Base-by-base conservation (phyloP, 1,139 yeast species). In the Hansenula sp. region DNA sequence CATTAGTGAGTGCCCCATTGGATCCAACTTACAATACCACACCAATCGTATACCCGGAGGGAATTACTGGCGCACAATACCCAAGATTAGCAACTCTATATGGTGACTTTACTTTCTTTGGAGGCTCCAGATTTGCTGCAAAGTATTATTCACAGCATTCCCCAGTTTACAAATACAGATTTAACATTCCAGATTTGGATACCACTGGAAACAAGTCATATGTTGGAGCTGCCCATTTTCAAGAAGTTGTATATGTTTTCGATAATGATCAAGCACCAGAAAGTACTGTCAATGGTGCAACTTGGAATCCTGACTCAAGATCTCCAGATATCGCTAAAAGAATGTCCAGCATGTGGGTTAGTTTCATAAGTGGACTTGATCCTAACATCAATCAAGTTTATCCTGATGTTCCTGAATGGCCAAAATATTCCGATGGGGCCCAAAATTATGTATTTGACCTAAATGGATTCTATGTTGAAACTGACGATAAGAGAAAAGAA, bases 221-320 rank as follows among this genome's bases (percentile, higher is more conserved):
- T 13, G 4, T 14, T 4, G 52, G 56, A n/a, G 45, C 55, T 3
- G 34, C 47, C 8, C 58, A 54, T 38, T 47, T 41, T 31, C 43
- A 43, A 12, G 58, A 54, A 14, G 51, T 54, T 16, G 52, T 47
- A 2, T 54, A 50, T 35, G 54, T 50, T 9, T 53, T 54, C 30
- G 44, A 48, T 41, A 54, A 53, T 37, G 36, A 41, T 26, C 24
- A 38, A 18, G 26, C 44, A 7, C 36, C 39, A n/a, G 29, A 29
- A 8, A 46, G 42, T 6, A 18, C 42, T 13, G 25, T 35, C 3
- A 39, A 49, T 19, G 50, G 50, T 14, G 38, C 34, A 16, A 34
- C 35, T 12, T 46, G 49, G 48, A 34, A 42, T 35, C 19, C 35
- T 11, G 45, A 44, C 31, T 29, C 36, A 13, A 39, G 43, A 17